A percentile compares a stretch with the other conserved stretches of the same genome.
Conservation (phyloP, 352 stramenopile species). For the Phytophthora lateralis region DNA sequence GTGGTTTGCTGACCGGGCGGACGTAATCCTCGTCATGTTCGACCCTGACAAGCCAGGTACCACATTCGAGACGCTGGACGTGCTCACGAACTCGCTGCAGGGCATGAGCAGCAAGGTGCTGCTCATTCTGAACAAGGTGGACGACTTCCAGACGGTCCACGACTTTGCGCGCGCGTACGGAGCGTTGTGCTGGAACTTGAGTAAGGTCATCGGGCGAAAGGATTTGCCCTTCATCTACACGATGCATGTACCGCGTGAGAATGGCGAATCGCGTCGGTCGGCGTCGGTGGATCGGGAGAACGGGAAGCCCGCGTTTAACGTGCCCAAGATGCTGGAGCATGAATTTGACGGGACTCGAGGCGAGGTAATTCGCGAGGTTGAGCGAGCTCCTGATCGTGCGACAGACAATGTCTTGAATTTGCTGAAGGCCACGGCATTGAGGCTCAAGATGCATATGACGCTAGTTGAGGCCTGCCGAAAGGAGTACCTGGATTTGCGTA, state of each 20-base stretch:
- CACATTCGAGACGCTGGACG: constrained; percentile 89
- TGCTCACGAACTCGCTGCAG: constrained; percentile 78
- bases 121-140: constrained; percentile 90
- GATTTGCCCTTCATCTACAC: constrained; percentile 90
- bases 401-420: constrained; percentile 87
- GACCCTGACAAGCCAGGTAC: constrained; percentile 89
- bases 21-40: constrained; percentile 91
- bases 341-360: constrained; percentile 87
- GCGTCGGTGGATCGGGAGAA: constrained; percentile 21
- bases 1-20: constrained; percentile 85
- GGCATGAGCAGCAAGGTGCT: constrained; percentile 84
- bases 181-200: constrained; percentile 89
- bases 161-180: constrained; percentile 88
- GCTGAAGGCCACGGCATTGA: constrained; percentile 77
- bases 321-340: constrained; percentile 83
- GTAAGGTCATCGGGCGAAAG: constrained; percentile 87
- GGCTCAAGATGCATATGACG: constrained; percentile 87
- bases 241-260: constrained; percentile 85
- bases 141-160: constrained; percentile 87
- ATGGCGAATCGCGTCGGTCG: constrained; percentile 28
- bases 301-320: constrained; percentile 23
- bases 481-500: constrained; percentile 75
- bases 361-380: constrained; percentile 84
- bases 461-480: constrained; percentile 78
- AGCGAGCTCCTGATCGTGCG: constrained; percentile 78